Evolutionary conservation across 345 rosid species (phyloP), one percentile per base, ranked within the genome.

Genomic region (Cardamine resedifolia): DNA sequence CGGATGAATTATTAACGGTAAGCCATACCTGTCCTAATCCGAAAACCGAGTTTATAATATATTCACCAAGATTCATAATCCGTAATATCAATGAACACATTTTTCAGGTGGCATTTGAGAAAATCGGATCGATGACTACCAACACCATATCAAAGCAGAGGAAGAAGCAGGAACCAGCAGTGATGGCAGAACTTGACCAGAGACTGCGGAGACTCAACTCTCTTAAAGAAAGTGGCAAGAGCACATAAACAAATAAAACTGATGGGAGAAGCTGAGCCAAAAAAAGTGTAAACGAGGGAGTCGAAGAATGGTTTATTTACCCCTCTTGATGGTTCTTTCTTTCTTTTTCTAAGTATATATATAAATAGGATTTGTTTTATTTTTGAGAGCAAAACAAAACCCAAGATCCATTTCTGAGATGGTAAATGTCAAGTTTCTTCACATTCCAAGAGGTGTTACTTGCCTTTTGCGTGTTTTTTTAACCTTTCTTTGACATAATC

Each of bases 141-240:
- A 86, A 89, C 83, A 89, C 91, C 0, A 85, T 96, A 79, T 96
- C 97, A 1, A 96, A 96, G 84, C 88, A 92, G 78, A 83, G 99
- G 85, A 96, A 96, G 78, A 96, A 87, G 80, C 99, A 92, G 78
- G 98, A 96, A 78, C 88, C 97, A 1, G 98, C 97, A 12, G 99
- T 96, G 44, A 83, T 90, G 97, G 98, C 97, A 39, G 99, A 96
- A 81, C 92, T 96, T 19, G 97, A 90, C 77, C 90, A 87, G 84
- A 84, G 99, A 84, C 73, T 89, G 62, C 81, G 96, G 81, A 77
- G 97, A 74, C 83, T 96, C 59, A 89, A 92, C 83, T 84, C 98
- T 18, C 68, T 84, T 24, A 87, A 81, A 73, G 67, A 74, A 80
- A 87, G 69, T 61, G 90, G 74, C 1, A 75, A 75, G 58, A 68